These are phyloP conservation scores for Senna tora DNA, from an alignment of 306 rosid species.

Conservation along the genomic window DNA sequence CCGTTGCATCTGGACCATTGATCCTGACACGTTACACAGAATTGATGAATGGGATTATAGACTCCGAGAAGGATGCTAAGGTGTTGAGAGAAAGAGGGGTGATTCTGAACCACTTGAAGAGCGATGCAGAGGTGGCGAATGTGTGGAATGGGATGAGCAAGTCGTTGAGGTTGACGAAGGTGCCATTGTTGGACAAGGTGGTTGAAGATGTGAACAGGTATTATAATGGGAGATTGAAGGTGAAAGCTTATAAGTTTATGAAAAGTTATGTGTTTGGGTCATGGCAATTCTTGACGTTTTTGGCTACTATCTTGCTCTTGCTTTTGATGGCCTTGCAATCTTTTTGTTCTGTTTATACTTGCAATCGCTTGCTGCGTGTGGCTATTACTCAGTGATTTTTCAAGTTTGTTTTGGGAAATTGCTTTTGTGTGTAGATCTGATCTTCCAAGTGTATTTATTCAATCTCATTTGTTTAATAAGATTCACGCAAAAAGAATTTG, in stretches of 20 bases:
- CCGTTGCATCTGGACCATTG: conserved; percentile 55
- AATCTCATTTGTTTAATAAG: no score
- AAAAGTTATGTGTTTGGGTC: conserved; percentile 50
- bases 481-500: no score
- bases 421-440: no score
- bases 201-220: conserved; percentile 64
- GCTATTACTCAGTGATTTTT: background rate
- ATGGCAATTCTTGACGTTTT: conserved; percentile 53
- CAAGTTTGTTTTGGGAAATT: background rate
- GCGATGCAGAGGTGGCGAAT: conserved; percentile 52
- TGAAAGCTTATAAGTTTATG: conserved; percentile 43
- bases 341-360: conserved; percentile 31
- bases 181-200: conserved; percentile 55
- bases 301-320: conserved; percentile 52
- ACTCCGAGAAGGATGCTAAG: conserved; percentile 53
- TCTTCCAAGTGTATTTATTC: no score
- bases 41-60: conserved; percentile 63
- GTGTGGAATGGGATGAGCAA: conserved; percentile 68
- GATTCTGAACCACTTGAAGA: conserved; percentile 58
- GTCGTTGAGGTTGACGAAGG: conserved; percentile 59
- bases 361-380: background rate
- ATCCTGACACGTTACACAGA: conserved; percentile 59
- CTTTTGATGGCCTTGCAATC: conserved; percentile 34
- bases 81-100: conserved; percentile 50
- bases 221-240: conserved; percentile 52